Evolutionary conservation across 1,284 basidiomycete genomes (phyloP), one percentile per base, ranked within the genome.

Genomic region (Sporisorium graminicola): DNA sequence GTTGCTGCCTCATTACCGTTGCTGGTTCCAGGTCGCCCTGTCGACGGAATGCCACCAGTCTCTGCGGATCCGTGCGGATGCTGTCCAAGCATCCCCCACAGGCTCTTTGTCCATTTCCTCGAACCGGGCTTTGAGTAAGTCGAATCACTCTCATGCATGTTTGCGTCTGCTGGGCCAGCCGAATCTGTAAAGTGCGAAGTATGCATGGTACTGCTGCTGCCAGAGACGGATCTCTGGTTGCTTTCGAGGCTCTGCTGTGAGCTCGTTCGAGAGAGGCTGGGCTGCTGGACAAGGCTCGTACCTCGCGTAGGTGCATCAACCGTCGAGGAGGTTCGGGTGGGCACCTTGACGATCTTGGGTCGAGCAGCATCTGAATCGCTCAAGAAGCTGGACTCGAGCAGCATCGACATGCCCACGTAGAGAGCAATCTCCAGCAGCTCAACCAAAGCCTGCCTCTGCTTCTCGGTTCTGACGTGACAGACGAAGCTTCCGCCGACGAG

Each of bases 311-410:
- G 68, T 24, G 69, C 43, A 18, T 76, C 74, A 46, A 67, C 58
- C 16, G 62, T 42, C 18, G 69, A 77, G 26, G 69, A 65, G 20
- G 69, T 65, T 27, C 69, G 65, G 14, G 56, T 35, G 26, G 74
- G 74, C 14, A 72, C 65, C 42, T 65, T 68, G 35, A 69, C 55
- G 16, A 53, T 24, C 54, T 69, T 77, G 22, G 74, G 74, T 18
- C 74, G 69, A 31, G 65, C 74, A 13, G 74, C 74, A 16, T 79
- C 77, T 13, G 68, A 76, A 53, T 82, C 78, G 57, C 46, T 53
- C 22, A 82, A 60, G 49, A 82, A 75, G 56, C 74, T 76, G 16
- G 73, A 58, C 58, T 82, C 79, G 47, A 82, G 69, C n/a, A 81
- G 51, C 80, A 82, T 82, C 42, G 80, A 76, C 60, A 65, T 72